phyloP scores from a whole-genome alignment of 805 yeast species.

The Kluyveromyces aestuarii region DNA sequence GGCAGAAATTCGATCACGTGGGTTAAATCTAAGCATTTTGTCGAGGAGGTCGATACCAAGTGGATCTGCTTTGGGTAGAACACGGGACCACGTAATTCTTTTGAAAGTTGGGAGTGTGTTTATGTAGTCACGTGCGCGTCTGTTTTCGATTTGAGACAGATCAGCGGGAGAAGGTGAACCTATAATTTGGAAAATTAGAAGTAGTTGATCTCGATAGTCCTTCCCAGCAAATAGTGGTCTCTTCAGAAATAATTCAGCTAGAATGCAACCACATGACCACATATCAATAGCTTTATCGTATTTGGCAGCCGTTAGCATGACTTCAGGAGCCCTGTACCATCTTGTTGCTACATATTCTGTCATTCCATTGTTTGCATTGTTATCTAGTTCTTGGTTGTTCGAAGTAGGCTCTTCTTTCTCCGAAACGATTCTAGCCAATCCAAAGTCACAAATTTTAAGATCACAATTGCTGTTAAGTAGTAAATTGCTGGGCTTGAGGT shows the following conservation, averaged over 20 bases:
- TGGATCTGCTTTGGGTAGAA: conserved; percentile 50
- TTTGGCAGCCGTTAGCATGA: conserved; percentile 88
- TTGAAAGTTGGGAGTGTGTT: conserved; percentile 60
- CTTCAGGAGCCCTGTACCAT: conserved; percentile 97
- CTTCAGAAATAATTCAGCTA: conserved; percentile 83
- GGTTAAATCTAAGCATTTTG: conserved; percentile 74
- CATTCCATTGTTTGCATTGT: conserved; percentile 36
- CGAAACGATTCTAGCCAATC: conserved; percentile 53
- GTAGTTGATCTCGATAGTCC: conserved; percentile 86
- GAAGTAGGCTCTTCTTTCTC: conserved; percentile 13
- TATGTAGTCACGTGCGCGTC: conserved; percentile 83
- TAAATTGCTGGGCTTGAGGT: conserved; percentile 82
- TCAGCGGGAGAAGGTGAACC: conserved; percentile 86
- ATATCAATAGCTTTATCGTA: conserved; percentile 93
- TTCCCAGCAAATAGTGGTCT: conserved; percentile 89
- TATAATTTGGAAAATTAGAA: conserved; percentile 71
- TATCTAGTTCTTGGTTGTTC: conserved; percentile 19
- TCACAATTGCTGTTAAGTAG: conserved; percentile 88
- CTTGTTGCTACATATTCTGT: conserved; percentile 97
- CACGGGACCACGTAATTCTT: conserved; percentile 7
- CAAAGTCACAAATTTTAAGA: conserved; percentile 89
- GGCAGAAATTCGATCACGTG: conserved; percentile 73
- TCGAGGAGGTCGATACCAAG: conserved; percentile 58
- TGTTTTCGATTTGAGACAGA: conserved; percentile 62
- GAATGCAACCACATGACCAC: conserved; percentile 94